These are phyloP conservation scores for Castanospermum australe DNA, from an alignment of 306 rosid species.

Conservation along the genomic window DNA sequence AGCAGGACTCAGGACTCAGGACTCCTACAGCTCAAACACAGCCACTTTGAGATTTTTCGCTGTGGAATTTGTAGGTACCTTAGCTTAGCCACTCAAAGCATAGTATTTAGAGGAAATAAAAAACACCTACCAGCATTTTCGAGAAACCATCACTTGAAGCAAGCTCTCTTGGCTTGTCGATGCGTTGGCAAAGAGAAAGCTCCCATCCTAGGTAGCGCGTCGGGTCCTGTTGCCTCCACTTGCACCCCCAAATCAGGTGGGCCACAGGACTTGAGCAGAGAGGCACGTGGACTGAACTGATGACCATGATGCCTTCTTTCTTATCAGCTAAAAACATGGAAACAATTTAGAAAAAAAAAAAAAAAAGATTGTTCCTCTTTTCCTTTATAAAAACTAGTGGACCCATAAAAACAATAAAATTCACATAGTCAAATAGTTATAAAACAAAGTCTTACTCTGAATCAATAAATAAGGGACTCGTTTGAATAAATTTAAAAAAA, in stretches of 20 bases:
- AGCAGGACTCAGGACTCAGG: background rate
- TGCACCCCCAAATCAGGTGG: background rate
- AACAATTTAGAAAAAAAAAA: no score
- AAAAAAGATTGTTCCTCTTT: no score
- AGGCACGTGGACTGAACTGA: slow-evolving; percentile 10
- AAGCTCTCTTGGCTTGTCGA: background rate
- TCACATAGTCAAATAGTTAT: no score
- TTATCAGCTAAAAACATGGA: background rate
- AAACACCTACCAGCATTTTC: background rate
- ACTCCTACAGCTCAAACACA: background rate
- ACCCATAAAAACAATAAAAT: no score
- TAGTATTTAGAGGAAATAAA: background rate
- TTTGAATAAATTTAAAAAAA: no score
- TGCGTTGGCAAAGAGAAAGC: slow-evolving; percentile 3
- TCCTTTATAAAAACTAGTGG: no score
- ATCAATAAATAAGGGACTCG: no score
- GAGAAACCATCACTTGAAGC: background rate
- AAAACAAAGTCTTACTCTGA: no score
- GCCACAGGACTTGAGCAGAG: background rate
- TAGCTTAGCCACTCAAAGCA: background rate
- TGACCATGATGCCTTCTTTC: background rate
- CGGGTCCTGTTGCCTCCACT: slow-evolving; percentile 4
- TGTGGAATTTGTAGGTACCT: background rate
- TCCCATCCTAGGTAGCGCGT: slow-evolving; percentile 1
- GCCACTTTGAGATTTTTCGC: background rate